phyloP scores from a whole-genome alignment of 441 rosid species.

The Raphanus hybrid region DNA sequence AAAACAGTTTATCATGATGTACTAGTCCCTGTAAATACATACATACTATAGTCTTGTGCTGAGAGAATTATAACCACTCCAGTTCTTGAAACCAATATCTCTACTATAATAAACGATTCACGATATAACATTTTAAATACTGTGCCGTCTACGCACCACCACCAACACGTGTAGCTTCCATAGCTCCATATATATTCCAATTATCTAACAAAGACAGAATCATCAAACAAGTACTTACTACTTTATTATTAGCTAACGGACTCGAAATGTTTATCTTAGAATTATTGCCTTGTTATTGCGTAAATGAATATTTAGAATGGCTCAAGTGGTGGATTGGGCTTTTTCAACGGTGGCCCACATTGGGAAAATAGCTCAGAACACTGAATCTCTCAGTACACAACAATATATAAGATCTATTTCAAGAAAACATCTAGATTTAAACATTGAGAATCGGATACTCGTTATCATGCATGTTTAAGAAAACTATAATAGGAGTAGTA shows the following conservation, averaged over 20 bases:
- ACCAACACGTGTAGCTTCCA: slow-evolving; percentile 11
- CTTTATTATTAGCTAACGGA: background rate
- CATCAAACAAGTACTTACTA: background rate
- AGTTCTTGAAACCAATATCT: background rate
- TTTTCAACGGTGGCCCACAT: background rate
- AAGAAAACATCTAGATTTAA: background rate
- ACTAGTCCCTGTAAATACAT: background rate
- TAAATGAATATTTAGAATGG: background rate
- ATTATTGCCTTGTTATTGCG: background rate
- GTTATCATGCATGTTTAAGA: slow-evolving; percentile 4
- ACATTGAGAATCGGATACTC: background rate
- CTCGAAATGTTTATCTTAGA: background rate
- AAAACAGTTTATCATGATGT: background rate
- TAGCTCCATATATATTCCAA: background rate
- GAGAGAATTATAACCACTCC: background rate
- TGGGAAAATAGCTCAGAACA: background rate
- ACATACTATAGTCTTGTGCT: background rate
- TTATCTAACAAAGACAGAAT: background rate
- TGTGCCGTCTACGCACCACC: slow-evolving; percentile 8
- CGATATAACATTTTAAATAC: background rate
- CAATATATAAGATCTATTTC: background rate
- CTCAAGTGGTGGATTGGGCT: background rate
- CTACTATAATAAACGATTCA: background rate
- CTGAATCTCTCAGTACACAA: background rate
- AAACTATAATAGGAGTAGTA: background rate